Conservation (phyloP, 1,139 yeast genomes). For the Sugiyamaella japonica region DNA sequence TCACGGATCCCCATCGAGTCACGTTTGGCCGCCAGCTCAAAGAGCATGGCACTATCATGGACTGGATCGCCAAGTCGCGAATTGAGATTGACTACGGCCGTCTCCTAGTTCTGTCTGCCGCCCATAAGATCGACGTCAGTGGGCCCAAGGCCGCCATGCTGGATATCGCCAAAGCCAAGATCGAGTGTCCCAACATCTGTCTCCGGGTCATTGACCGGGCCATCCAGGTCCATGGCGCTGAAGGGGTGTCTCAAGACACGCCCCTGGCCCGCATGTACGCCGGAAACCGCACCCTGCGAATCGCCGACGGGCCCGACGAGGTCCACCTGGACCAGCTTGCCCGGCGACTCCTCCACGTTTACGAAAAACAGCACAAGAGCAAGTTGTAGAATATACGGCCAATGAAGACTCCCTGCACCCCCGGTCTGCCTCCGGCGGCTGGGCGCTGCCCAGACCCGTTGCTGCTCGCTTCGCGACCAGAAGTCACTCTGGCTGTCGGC, state of each 20-base stretch:
- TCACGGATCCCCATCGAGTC: conserved; percentile 48
- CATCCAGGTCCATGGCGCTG: conserved; percentile 69
- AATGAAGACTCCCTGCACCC: no score
- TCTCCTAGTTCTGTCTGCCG: conserved; percentile 62
- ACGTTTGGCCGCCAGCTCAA: conserved; percentile 60
- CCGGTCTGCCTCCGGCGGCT: conserved; percentile 8
- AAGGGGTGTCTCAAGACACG: conserved; percentile 64
- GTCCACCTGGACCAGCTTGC: conserved; percentile 66
- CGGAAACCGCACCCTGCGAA: conserved; percentile 58
- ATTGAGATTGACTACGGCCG: conserved; percentile 60
- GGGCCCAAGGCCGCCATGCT: conserved; percentile 58
- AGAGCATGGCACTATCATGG: conserved; percentile 55
- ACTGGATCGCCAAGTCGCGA: conserved; percentile 56
- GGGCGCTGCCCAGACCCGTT: conserved; percentile 7
- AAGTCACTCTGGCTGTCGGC: no score
- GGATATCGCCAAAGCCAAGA: conserved; percentile 70
- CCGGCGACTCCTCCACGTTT: conserved; percentile 42
- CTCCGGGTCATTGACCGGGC: conserved; percentile 62
- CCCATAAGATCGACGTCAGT: conserved; percentile 58
- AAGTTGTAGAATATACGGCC: not conserved
- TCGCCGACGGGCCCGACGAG: conserved; percentile 79
- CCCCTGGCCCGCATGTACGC: conserved; percentile 61
- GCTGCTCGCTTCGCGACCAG: not conserved
- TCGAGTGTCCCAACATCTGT: conserved; percentile 62
- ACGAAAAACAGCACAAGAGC: conserved; percentile 6